A percentile compares a stretch with the other conserved stretches of the same genome.
Evolutionary conservation across 306 rosid species (phyloP).

Genomic region (Chamaecrista fasciculata): DNA sequence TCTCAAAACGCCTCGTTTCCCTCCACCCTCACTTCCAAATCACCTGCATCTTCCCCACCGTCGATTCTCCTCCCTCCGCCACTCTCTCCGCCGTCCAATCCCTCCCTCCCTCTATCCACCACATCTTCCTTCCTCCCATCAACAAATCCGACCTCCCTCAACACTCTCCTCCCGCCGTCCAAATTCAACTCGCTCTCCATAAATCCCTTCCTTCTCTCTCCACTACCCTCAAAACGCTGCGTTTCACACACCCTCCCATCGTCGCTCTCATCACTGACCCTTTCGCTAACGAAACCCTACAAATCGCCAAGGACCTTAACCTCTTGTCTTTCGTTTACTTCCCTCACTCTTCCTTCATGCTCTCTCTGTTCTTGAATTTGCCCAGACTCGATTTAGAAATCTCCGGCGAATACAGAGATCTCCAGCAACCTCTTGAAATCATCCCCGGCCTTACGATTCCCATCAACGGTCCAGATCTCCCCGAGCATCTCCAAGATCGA

Average conservation of each 20-base stretch:
- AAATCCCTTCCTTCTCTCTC: conserved; percentile 18
- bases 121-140: conserved; percentile 27
- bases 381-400: conserved; percentile 32
- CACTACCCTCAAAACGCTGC: neutral
- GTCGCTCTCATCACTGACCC: conserved; percentile 18
- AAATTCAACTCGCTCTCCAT: neutral
- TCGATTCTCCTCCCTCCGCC: conserved; percentile 19
- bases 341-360: neutral
- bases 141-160: conserved; percentile 8
- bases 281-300: conserved; percentile 5
- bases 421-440: no score
- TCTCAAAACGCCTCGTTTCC: conserved; percentile 13
- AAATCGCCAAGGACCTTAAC: conserved; percentile 23
- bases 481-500: no score
- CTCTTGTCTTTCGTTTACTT: no score
- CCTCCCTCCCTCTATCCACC: conserved; percentile 17
- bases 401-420: no score
- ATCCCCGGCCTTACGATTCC: no score
- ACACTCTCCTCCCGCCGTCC: neutral
- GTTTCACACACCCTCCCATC: neutral
- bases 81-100: conserved; percentile 7
- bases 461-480: no score
- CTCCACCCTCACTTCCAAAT: conserved; percentile 5
- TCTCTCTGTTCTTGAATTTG: conserved; percentile 23
- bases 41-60: conserved; percentile 34